Evolutionary conservation across 257 asterid species (phyloP).

Genomic region (Rauvolfia tetraphylla): DNA sequence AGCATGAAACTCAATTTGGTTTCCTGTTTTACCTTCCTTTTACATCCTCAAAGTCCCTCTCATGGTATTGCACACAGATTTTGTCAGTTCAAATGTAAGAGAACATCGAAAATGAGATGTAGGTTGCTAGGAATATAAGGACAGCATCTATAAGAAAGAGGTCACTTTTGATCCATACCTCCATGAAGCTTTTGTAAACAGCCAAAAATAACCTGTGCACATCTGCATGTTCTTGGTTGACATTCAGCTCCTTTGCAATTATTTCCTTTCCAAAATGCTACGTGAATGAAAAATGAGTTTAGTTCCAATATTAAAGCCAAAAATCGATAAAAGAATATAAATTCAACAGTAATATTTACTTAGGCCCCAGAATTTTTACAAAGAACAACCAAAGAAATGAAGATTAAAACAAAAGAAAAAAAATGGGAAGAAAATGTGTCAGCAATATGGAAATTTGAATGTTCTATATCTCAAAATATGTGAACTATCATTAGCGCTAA

Average conservation of each 20-base stretch:
- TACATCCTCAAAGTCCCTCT: background rate
- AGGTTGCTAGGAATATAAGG: background rate
- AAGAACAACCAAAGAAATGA: background rate
- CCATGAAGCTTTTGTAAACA: constrained; percentile 89
- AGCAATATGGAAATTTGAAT: background rate
- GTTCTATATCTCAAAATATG: background rate
- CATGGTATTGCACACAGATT: background rate
- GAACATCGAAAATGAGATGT: background rate
- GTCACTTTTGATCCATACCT: constrained; percentile 38
- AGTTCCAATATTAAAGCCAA: constrained; percentile 3
- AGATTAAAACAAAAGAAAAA: background rate
- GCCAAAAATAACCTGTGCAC: constrained; percentile 71
- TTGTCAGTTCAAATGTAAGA: background rate
- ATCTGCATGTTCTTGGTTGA: constrained; percentile 70
- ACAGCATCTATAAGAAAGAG: background rate
- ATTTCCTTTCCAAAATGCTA: constrained; percentile 94
- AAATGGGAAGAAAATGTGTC: background rate
- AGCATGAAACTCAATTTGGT: too few relatives aligned
- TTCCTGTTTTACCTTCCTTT: too few relatives aligned
- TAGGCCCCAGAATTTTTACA: background rate
- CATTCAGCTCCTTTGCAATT: constrained; percentile 79
- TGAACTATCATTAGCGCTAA: background rate
- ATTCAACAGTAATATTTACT: background rate
- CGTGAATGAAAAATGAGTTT: constrained; percentile 17
- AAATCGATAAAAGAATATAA: background rate